Conservation (phyloP, 2,329 filamentous ascomycete species). For the Verticillium tricorpus region DNA sequence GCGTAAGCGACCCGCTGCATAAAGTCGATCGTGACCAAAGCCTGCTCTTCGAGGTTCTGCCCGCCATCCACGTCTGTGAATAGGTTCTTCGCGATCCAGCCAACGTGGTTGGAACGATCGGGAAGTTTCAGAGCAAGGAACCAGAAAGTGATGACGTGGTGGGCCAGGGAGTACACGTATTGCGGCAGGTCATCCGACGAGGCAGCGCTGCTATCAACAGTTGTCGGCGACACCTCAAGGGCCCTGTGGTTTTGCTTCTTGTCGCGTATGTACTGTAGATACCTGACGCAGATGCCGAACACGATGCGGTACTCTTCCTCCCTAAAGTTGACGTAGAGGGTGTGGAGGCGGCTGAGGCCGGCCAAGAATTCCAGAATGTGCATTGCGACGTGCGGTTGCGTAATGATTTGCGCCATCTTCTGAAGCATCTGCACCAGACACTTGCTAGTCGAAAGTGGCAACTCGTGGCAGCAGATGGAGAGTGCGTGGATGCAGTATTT, state of each 20-base stretch:
- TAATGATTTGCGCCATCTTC: slow-evolving; percentile 95
- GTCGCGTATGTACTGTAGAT: slow-evolving; percentile 83
- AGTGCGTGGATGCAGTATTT: slow-evolving; percentile 93
- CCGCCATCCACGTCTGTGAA: slow-evolving; percentile 73
- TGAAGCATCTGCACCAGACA: slow-evolving; percentile 80
- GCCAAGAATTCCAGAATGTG: slow-evolving; percentile 97
- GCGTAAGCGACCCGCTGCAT: slow-evolving; percentile 87
- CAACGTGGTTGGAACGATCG: slow-evolving; percentile 78
- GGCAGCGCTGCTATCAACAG: slow-evolving; percentile 6
- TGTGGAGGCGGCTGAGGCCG: slow-evolving; percentile 76
- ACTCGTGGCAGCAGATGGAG: slow-evolving; percentile 90
- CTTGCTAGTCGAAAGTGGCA: slow-evolving; percentile 82
- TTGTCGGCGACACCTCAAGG: slow-evolving; percentile 18
- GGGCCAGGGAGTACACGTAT: slow-evolving; percentile 90
- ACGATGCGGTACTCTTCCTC: slow-evolving; percentile 91
- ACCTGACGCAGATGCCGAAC: slow-evolving; percentile 92
- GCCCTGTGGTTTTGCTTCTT: slow-evolving; percentile 43
- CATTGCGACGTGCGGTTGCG: slow-evolving; percentile 83
- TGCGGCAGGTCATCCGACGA: slow-evolving; percentile 73
- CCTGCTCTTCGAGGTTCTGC: slow-evolving; percentile 82
- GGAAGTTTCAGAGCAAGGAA: slow-evolving; percentile 84
- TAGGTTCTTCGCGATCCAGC: slow-evolving; percentile 85
- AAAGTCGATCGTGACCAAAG: slow-evolving; percentile 88
- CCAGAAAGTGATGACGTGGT: slow-evolving; percentile 96
- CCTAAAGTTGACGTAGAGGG: slow-evolving; percentile 82